Conservation (phyloP, 2,329 filamentous ascomycete species). For the Plenodomus tracheiphilus region DNA sequence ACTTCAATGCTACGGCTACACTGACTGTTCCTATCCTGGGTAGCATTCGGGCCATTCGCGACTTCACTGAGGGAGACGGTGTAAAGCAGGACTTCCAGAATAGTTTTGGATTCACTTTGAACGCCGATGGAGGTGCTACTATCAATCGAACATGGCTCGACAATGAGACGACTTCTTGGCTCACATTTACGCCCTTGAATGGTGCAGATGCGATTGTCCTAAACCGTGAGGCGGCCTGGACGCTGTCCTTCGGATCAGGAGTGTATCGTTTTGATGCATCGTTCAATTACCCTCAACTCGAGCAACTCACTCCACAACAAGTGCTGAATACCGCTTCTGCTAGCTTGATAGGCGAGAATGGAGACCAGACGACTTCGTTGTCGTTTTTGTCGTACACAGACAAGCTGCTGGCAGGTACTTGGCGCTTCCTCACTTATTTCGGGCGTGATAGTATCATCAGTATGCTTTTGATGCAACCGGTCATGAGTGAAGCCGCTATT, state of each 20-base stretch:
- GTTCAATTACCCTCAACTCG: slow-evolving; percentile 65
- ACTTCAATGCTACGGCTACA: slow-evolving; percentile 61
- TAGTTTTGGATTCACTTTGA: slow-evolving; percentile 50
- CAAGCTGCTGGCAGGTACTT: slow-evolving; percentile 66
- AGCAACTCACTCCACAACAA: slow-evolving; percentile 54
- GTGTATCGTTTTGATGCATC: slow-evolving; percentile 62
- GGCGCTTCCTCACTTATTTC: slow-evolving; percentile 70
- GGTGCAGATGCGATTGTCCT: slow-evolving; percentile 21
- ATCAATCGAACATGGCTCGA: slow-evolving; percentile 64
- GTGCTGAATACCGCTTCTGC: slow-evolving; percentile 56
- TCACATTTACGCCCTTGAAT: slow-evolving; percentile 49
- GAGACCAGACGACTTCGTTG: slow-evolving; percentile 56
- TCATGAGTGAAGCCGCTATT: slow-evolving; percentile 61
- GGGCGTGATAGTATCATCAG: slow-evolving; percentile 68
- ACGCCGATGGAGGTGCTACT: slow-evolving; percentile 50
- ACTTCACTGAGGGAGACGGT: slow-evolving; percentile 63
- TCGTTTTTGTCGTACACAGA: slow-evolving; percentile 66
- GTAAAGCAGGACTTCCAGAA: slow-evolving; percentile 60
- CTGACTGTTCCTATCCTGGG: slow-evolving; percentile 63
- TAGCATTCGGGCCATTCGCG: slow-evolving; percentile 65
- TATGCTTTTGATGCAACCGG: slow-evolving; percentile 59
- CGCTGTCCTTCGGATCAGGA: slow-evolving; percentile 55
- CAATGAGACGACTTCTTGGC: slow-evolving; percentile 59
- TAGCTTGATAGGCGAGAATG: slow-evolving; percentile 51
- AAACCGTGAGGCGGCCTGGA: slow-evolving; percentile 38